These are phyloP conservation scores for Sphagnum fallax DNA, from an alignment of 228 moss, liverwort and hornwort species.

Conservation along the genomic window DNA sequence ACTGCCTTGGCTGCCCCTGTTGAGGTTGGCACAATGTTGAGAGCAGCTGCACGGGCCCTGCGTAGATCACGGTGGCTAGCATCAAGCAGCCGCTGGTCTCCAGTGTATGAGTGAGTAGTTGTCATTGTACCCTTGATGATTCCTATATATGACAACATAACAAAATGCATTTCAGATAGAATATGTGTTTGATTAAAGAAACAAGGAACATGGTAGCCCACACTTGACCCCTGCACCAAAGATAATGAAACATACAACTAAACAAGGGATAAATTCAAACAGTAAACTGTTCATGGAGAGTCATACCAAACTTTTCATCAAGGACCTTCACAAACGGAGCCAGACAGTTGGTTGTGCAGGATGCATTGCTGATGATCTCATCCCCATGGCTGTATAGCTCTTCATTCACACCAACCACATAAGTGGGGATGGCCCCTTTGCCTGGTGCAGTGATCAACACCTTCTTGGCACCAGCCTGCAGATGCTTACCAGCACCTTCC, in stretches of 20 bases:
- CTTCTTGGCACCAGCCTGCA: conserved; percentile 93
- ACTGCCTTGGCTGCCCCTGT: conserved; percentile 97
- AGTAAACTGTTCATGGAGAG: background rate
- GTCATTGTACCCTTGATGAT: conserved; percentile 99
- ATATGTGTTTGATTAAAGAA: too few species aligned
- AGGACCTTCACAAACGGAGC: conserved; percentile 95
- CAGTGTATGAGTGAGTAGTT: conserved; percentile 97
- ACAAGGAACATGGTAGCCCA: too few species aligned
- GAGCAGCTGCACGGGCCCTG: conserved; percentile 80
- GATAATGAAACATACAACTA: too few species aligned
- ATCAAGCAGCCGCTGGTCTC: conserved; percentile 89
- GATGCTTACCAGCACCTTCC: conserved; percentile 85
- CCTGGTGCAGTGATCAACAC: conserved; percentile 92
- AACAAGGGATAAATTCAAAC: too few species aligned
- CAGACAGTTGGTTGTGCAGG: conserved; percentile 96
- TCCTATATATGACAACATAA: conserved; percentile 11
- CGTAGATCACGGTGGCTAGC: conserved; percentile 94
- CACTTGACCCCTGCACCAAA: too few species aligned
- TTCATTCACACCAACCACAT: conserved; percentile 90
- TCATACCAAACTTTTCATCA: conserved; percentile 86
- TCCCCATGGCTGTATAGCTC: conserved; percentile 60
- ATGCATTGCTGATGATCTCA: conserved; percentile 85
- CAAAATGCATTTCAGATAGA: too few species aligned
- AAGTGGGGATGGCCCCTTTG: conserved; percentile 90
- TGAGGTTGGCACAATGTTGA: conserved; percentile 96